Evolutionary conservation across 75 land plant species (phyloP).

Genomic region (Gnetum montanum): DNA sequence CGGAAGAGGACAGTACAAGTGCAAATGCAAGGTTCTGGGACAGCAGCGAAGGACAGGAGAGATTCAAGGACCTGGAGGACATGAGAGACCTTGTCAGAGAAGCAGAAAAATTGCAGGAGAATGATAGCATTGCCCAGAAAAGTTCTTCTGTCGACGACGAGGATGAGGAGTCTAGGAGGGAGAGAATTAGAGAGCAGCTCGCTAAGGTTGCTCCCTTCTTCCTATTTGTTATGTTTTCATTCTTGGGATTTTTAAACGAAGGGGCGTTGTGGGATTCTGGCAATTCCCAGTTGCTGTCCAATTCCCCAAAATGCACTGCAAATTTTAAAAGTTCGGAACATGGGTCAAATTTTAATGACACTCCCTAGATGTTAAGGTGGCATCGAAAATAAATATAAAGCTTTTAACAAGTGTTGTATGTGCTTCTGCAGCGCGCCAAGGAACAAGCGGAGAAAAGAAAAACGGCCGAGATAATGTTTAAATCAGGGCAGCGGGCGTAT

Average conservation of each 20-base stretch:
- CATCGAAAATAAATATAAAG: no score
- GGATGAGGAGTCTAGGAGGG: neutral
- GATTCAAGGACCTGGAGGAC: conserved; percentile 14
- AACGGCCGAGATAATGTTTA: conserved; percentile 80
- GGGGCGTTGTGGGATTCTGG: no score
- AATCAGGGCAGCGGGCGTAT: conserved; percentile 87
- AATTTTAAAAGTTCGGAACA: no score
- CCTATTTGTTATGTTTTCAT: conserved; percentile 1
- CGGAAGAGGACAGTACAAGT: neutral
- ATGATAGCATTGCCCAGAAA: neutral
- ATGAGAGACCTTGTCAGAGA: conserved; percentile 25
- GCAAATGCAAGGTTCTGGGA: conserved; percentile 5
- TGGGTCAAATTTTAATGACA: no score
- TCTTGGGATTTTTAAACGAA: no score
- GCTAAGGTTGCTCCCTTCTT: conserved; percentile 12
- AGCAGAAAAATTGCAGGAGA: conserved; percentile 15
- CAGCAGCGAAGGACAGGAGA: neutral
- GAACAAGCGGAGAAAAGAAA: conserved; percentile 81
- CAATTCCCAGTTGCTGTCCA: no score
- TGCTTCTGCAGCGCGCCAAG: conserved; percentile 53
- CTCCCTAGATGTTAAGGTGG: no score
- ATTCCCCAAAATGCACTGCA: no score
- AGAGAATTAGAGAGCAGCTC: conserved; percentile 14
- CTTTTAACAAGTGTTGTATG: no score
- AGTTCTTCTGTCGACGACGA: neutral